Conservation (phyloP, 169 alveolate species). For the Fabrea salina region DNA sequence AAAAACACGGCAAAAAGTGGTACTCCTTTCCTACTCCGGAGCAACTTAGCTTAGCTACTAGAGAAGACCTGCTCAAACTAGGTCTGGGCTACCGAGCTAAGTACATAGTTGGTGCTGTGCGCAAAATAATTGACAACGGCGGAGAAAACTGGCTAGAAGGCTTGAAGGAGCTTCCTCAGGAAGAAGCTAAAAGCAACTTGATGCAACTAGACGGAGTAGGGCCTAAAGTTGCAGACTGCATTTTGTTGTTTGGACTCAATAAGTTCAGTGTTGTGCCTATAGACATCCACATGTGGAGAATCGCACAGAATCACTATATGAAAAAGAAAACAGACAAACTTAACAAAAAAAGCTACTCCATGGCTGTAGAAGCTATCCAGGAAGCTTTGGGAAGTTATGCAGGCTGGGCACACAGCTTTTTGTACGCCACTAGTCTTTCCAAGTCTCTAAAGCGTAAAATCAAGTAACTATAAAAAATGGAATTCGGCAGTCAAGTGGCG, state of each 20-base stretch:
- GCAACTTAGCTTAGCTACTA: slow-evolving; percentile 40
- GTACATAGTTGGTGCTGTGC: slow-evolving; percentile 41
- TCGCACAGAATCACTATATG: slow-evolving; percentile 41
- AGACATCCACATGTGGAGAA: slow-evolving; percentile 86
- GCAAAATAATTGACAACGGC: slow-evolving; percentile 47
- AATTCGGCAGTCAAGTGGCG: no score
- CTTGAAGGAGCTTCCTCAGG: slow-evolving; percentile 29
- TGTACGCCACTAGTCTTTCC: slow-evolving; percentile 59
- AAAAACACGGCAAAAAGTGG: slow-evolving; percentile 26
- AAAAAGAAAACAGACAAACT: slow-evolving; percentile 23
- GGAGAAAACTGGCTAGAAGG: slow-evolving; percentile 53
- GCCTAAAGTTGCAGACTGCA: slow-evolving; percentile 91
- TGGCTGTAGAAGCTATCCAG: slow-evolving; percentile 37
- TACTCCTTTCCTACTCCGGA: slow-evolving; percentile 54
- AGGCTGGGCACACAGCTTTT: slow-evolving; percentile 69
- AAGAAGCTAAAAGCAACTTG: slow-evolving; percentile 40
- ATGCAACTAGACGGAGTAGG: slow-evolving; percentile 85
- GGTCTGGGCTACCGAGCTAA: slow-evolving; percentile 73
- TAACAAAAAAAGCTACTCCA: slow-evolving; percentile 34
- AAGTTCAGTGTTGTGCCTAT: slow-evolving; percentile 82
- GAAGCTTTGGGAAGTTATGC: slow-evolving; percentile 51
- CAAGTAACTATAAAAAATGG: no score
- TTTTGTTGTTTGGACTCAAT: slow-evolving; percentile 82
- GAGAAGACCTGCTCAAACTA: slow-evolving; percentile 39
- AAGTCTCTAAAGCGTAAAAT: no score